A percentile compares a stretch with the other conserved stretches of the same genome.
Evolutionary conservation across 2,329 filamentous ascomycete species (phyloP).

Genomic region (Colletotrichum tamarilloi): DNA sequence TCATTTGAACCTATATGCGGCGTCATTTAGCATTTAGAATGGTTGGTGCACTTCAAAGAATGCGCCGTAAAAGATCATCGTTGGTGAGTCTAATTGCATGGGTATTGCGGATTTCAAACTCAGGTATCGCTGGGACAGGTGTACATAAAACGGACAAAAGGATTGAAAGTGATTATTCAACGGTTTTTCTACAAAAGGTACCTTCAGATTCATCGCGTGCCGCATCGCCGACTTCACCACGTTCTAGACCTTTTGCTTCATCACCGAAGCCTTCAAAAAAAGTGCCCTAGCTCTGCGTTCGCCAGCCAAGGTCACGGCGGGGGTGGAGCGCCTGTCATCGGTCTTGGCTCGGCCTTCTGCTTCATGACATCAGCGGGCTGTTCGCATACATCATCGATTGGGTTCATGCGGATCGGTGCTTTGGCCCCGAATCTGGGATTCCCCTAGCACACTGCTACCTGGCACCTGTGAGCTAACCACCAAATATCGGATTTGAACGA

Average conservation of each 20-base stretch:
- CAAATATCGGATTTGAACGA: background rate
- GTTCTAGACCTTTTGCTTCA: background rate
- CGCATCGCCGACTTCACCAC: background rate
- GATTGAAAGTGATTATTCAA: background rate
- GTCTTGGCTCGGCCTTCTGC: conserved; percentile 13
- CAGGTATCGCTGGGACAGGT: background rate
- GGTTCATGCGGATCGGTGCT: conserved; percentile 17
- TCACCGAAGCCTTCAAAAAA: background rate
- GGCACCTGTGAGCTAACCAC: background rate
- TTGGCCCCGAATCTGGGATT: conserved; percentile 11
- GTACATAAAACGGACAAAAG: conserved; percentile 7
- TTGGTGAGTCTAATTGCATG: background rate
- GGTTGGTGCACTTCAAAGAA: background rate
- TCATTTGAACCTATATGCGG: background rate
- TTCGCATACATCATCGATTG: conserved; percentile 9
- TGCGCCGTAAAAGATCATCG: background rate
- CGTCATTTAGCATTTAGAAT: background rate
- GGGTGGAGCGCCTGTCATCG: background rate
- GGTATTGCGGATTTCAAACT: background rate
- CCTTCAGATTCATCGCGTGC: background rate
- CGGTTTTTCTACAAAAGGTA: background rate
- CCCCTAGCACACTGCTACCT: background rate
- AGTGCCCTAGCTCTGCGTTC: background rate
- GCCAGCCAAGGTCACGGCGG: background rate
- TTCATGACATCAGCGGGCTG: conserved; percentile 21